Evolutionary conservation across 495 filamentous ascomycete genomes (phyloP).

Genomic region (Chaetomidium leptoderma): DNA sequence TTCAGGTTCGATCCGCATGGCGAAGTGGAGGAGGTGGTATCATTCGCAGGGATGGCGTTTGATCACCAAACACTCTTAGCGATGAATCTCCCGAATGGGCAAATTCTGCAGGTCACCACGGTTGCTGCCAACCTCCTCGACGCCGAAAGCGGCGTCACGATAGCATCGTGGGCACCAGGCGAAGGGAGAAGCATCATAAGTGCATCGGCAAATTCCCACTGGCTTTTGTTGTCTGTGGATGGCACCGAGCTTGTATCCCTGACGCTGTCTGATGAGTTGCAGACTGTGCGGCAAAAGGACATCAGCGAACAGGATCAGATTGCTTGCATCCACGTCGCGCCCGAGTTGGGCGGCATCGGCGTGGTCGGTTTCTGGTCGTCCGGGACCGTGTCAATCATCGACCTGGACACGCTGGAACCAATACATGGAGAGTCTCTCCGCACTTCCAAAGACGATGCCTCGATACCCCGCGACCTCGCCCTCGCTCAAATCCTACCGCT

Average conservation of each 20-base stretch:
- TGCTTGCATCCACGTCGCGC: conserved; percentile 64
- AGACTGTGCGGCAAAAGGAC: conserved; percentile 52
- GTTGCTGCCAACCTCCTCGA: conserved; percentile 60
- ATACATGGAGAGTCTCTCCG: conserved; percentile 41
- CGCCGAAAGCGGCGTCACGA: conserved; percentile 61
- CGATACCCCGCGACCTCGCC: conserved; percentile 77
- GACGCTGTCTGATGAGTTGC: conserved; percentile 55
- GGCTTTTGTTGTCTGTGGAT: conserved; percentile 67
- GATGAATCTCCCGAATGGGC: conserved; percentile 54
- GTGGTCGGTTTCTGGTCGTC: conserved; percentile 83
- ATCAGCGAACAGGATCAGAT: conserved; percentile 67
- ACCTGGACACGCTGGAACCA: conserved; percentile 57
- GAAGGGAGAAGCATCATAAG: conserved; percentile 62
- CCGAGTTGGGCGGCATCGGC: conserved; percentile 49
- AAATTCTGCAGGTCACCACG: conserved; percentile 75
- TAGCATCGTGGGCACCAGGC: conserved; percentile 63
- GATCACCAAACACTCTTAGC: conserved; percentile 70
- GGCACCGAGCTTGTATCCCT: conserved; percentile 65
- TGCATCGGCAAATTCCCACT: conserved; percentile 65
- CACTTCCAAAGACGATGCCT: conserved; percentile 59
- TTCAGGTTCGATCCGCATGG: conserved; percentile 72
- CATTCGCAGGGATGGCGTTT: conserved; percentile 65
- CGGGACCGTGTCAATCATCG: conserved; percentile 66
- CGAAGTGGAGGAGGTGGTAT: conserved; percentile 79
- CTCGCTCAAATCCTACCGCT: conserved; percentile 66